Evolutionary conservation across 1,139 yeast genomes (phyloP).

Genomic region (Sugiyamaella japonica): DNA sequence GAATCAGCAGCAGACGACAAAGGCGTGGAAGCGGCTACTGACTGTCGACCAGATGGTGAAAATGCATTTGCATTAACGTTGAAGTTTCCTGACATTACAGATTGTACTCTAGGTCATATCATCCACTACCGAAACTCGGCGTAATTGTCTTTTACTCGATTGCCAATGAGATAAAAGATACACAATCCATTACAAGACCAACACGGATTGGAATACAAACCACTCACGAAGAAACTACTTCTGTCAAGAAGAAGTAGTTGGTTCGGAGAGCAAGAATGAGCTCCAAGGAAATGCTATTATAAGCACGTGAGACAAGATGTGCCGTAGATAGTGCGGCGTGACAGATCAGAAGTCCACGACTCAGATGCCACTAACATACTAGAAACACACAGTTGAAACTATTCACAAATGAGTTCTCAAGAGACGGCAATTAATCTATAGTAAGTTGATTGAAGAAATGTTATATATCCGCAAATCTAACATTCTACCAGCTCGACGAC

Average conservation of each 20-base stretch:
- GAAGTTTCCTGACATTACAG: conserved; percentile 19
- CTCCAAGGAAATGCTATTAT: not conserved
- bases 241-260: conserved; percentile 1
- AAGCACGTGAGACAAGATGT: not conserved
- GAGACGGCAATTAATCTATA: conserved; percentile 31
- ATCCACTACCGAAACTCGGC: too few species aligned
- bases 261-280: not conserved
- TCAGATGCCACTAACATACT: not conserved
- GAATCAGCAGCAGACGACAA: not conserved
- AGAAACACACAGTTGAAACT: not conserved
- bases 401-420: conserved; percentile 27
- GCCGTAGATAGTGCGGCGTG: not conserved
- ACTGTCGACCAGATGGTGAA: conserved; percentile 17
- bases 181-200: too few species aligned
- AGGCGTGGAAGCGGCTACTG: not conserved
- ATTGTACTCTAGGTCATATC: too few species aligned
- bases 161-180: too few species aligned
- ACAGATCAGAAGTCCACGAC: not conserved
- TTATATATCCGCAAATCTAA: too few species aligned
- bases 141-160: too few species aligned
- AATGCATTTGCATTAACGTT: conserved; percentile 25
- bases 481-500: conserved; percentile 30
- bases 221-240: not conserved
- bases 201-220: not conserved
- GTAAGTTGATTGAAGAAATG: conserved; percentile 24